A percentile compares a stretch with the other conserved stretches of the same genome.
phyloP scores from a whole-genome alignment of 805 yeast species.

The Candida dajiaensis region DNA sequence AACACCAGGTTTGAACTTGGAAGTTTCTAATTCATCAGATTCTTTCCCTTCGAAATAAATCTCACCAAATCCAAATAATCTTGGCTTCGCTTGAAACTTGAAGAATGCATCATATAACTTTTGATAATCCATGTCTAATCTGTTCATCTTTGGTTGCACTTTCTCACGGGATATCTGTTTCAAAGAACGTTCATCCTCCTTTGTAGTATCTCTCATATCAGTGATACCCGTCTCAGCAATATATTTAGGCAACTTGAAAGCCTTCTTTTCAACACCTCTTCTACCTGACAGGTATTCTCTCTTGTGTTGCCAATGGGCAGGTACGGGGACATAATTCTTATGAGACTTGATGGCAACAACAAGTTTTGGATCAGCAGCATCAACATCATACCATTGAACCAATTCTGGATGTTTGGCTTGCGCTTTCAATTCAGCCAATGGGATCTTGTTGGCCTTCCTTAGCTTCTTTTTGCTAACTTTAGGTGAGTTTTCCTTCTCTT shows the following conservation, averaged over 20 bases:
- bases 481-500: conserved; percentile 13
- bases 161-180: conserved; percentile 74
- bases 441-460: conserved; percentile 47
- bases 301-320: conserved; percentile 78
- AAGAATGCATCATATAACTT: conserved; percentile 83
- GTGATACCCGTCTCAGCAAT: conserved; percentile 80
- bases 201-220: conserved; percentile 68
- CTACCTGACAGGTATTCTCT: conserved; percentile 65
- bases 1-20: conserved; percentile 57
- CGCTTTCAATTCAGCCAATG: conserved; percentile 64
- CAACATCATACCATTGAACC: conserved; percentile 84
- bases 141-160: conserved; percentile 86
- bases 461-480: conserved; percentile 43
- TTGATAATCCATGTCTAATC: conserved; percentile 79
- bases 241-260: conserved; percentile 72
- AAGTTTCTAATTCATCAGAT: conserved; percentile 37
- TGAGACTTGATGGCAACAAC: conserved; percentile 57
- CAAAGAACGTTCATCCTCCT: conserved; percentile 45
- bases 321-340: conserved; percentile 70
- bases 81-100: conserved; percentile 71
- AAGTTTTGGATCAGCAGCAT: conserved; percentile 72
- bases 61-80: conserved; percentile 65
- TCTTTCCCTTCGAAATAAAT: conserved; percentile 75
- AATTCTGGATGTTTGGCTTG: conserved; percentile 57
- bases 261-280: conserved; percentile 59